phyloP scores from a whole-genome alignment of 2,329 filamentous ascomycete genomes.

The Aspergillus fructus region DNA sequence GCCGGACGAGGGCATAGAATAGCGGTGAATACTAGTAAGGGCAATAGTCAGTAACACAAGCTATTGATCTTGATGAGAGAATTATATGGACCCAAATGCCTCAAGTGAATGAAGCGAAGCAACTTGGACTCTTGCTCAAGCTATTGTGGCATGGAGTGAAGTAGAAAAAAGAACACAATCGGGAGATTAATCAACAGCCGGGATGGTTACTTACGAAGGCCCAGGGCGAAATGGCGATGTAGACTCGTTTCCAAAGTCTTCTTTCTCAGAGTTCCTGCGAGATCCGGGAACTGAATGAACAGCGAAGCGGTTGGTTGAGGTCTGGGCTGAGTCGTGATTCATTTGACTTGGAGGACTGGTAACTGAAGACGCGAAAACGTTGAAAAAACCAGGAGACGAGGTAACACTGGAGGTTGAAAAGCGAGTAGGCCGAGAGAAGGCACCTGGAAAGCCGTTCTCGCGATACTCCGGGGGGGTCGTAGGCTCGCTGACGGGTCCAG shows the following conservation, averaged over 20 bases:
- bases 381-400: constrained; percentile 73
- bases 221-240: constrained; percentile 66
- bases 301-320: constrained; percentile 64
- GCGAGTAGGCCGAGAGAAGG: constrained; percentile 79
- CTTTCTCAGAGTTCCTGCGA: constrained; percentile 84
- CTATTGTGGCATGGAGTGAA: neutral
- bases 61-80: neutral
- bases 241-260: constrained; percentile 69
- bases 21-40: constrained; percentile 70
- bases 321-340: constrained; percentile 50
- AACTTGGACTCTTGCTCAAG: neutral
- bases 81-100: neutral
- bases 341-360: constrained; percentile 71
- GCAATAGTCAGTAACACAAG: constrained; percentile 6
- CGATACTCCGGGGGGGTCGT: constrained; percentile 94
- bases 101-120: constrained; percentile 1
- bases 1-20: constrained; percentile 81
- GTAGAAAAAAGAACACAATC: neutral
- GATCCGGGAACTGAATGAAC: constrained; percentile 85
- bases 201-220: constrained; percentile 67
- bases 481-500: constrained; percentile 85
- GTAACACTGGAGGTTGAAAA: constrained; percentile 87
- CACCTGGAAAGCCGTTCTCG: constrained; percentile 74
- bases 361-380: constrained; percentile 71
- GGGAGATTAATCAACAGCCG: neutral